Conservation (phyloP, 2,329 filamentous ascomycete genomes). For the Helotiales sp. region DNA sequence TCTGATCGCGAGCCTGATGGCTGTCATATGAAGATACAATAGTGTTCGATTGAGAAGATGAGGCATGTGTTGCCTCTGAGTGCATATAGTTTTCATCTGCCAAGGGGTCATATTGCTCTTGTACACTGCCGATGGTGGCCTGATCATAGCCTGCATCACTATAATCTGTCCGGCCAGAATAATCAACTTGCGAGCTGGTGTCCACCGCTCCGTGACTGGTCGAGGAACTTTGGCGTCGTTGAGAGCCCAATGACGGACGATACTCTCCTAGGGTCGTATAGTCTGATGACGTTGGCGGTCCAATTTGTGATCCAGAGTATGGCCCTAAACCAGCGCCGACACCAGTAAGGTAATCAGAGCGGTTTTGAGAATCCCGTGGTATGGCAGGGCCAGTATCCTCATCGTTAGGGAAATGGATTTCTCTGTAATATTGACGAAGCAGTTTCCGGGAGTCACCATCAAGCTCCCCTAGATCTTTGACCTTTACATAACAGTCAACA, state of each 20-base stretch:
- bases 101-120: too few relatives aligned
- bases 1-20: background rate
- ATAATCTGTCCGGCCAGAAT: background rate
- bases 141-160: background rate
- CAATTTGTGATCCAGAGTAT: background rate
- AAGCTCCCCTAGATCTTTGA: constrained; percentile 26
- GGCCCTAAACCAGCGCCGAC: background rate
- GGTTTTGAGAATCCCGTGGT: background rate
- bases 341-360: background rate
- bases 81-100: too few relatives aligned
- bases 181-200: background rate
- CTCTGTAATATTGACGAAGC: constrained; percentile 10
- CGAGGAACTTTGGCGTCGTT: background rate
- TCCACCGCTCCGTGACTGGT: background rate
- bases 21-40: too few relatives aligned
- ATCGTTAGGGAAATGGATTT: constrained; percentile 2
- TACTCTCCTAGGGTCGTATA: background rate
- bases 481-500: constrained; percentile 28
- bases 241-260: background rate
- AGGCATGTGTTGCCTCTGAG: too few relatives aligned
- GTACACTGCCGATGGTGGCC: background rate
- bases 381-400: constrained; percentile 1
- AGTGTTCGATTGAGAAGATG: too few relatives aligned
- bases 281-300: background rate
- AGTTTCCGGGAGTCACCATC: constrained; percentile 17